Evolutionary conservation across 495 filamentous ascomycete genomes (phyloP).

Genomic region (Xylaria scruposa): DNA sequence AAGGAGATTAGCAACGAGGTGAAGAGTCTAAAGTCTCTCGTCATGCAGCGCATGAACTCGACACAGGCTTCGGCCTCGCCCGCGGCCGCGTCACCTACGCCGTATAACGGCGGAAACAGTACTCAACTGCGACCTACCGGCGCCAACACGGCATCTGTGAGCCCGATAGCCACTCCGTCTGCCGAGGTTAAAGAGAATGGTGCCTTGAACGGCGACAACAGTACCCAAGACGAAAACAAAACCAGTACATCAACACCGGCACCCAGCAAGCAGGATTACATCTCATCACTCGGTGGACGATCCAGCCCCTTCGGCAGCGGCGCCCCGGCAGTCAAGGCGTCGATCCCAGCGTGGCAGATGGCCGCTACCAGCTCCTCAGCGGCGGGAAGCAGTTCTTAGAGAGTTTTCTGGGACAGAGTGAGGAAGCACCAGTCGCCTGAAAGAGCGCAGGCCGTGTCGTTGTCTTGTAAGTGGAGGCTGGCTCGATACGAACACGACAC

Average conservation of each 20-base stretch:
- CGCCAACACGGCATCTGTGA: constrained; percentile 40
- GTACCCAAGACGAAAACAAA: constrained; percentile 32
- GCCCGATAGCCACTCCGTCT: constrained; percentile 38
- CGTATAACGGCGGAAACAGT: constrained; percentile 35
- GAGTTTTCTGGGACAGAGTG: not conserved
- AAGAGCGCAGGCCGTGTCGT: not conserved
- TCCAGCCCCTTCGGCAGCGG: constrained; percentile 48
- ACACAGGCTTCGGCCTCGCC: constrained; percentile 40
- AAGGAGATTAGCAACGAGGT: constrained; percentile 87
- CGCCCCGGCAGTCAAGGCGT: constrained; percentile 58
- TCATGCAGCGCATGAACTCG: constrained; percentile 77
- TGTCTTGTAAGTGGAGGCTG: not conserved
- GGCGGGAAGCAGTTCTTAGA: constrained; percentile 35
- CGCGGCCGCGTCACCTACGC: constrained; percentile 31
- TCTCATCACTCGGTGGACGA: constrained; percentile 41
- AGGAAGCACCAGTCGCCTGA: not conserved
- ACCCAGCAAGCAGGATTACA: constrained; percentile 44
- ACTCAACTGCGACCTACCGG: constrained; percentile 48
- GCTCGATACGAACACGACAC: not conserved
- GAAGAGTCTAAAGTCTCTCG: constrained; percentile 87
- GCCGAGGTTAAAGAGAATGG: constrained; percentile 43
- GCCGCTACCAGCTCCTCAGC: constrained; percentile 57
- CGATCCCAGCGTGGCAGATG: constrained; percentile 94
- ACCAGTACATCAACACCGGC: constrained; percentile 43
- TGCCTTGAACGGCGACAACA: constrained; percentile 22